phyloP scores from a whole-genome alignment of 106 monocot genomes.

The Xerophyta viscosa region DNA sequence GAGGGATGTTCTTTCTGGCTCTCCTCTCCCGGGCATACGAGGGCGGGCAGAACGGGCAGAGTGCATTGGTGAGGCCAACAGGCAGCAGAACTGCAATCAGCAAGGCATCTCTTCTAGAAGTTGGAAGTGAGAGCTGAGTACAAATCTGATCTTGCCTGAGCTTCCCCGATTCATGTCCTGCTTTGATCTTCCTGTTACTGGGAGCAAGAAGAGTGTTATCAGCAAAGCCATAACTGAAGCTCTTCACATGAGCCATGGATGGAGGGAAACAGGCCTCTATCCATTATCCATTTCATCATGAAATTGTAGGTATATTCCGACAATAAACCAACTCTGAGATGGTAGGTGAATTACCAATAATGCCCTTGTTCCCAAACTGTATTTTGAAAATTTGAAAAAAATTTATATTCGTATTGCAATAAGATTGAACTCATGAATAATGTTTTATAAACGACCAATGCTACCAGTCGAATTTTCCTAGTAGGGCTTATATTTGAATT shows the following conservation, averaged over 20 bases:
- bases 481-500: no score
- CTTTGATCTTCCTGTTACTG: background rate
- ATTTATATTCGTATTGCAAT: no score
- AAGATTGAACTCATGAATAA: no score
- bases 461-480: no score
- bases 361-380: no score
- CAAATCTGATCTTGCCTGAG: background rate
- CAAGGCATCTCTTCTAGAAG: conserved; percentile 28
- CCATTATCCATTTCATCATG: no score
- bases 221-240: background rate
- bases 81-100: conserved; percentile 31
- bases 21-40: conserved; percentile 68
- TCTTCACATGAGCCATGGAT: conserved; percentile 4
- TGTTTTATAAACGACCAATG: no score
- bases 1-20: conserved; percentile 46
- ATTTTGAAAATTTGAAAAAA: no score
- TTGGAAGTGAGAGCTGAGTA: background rate
- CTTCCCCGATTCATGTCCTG: background rate
- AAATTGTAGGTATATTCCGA: no score
- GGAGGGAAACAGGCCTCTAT: no score
- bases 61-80: conserved; percentile 13
- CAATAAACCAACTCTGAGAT: no score
- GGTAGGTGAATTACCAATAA: no score
- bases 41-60: conserved; percentile 23
- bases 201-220: background rate